These are phyloP conservation scores for Prunus mongolica DNA, from an alignment of 306 rosid species.

Conservation along the genomic window DNA sequence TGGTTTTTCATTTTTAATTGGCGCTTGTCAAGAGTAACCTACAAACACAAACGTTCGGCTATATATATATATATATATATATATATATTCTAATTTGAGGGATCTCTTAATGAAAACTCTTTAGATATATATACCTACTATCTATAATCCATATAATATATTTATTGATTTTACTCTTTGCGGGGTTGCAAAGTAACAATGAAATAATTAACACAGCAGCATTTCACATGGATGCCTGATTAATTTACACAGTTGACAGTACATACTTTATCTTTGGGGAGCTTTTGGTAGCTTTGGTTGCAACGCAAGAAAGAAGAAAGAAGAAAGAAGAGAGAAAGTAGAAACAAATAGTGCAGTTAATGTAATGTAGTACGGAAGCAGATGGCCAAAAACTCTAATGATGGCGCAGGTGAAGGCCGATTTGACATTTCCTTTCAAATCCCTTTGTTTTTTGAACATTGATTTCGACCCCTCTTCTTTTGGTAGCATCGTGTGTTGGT, in stretches of 20 bases:
- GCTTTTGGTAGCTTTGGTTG: background rate
- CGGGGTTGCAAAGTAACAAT: background rate
- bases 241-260: no score
- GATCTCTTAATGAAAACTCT: rapidly evolving
- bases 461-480: conserved; percentile 13
- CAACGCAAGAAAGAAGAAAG: background rate
- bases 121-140: rapidly evolving
- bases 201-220: background rate
- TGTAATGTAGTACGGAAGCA: background rate
- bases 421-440: conserved; percentile 32
- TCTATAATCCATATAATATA: no score
- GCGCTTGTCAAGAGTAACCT: no score
- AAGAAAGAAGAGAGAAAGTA: background rate
- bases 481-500: no score
- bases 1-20: background rate
- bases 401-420: conserved; percentile 24
- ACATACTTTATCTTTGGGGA: background rate
- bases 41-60: no score
- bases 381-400: background rate
- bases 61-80: background rate
- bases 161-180: background rate
- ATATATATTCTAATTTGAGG: background rate
- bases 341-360: background rate
- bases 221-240: background rate
- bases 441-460: conserved; percentile 33